These are phyloP conservation scores for Nakaseomyces bracarensis DNA, from an alignment of 1,139 yeast species.

Conservation along the genomic window DNA sequence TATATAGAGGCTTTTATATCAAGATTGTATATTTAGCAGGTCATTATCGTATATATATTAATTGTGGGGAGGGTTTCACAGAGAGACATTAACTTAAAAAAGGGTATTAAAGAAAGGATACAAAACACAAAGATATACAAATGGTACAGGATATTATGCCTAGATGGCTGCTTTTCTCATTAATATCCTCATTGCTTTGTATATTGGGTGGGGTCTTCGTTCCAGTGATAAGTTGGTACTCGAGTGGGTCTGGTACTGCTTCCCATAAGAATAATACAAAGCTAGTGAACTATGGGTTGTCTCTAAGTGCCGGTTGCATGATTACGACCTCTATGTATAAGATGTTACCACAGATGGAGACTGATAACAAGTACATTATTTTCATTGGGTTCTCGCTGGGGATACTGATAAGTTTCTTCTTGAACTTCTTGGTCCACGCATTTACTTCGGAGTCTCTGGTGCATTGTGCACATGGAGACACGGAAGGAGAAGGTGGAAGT, in stretches of 20 bases:
- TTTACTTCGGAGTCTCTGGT: slow-evolving; percentile 76
- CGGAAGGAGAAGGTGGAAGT: slow-evolving; percentile 18
- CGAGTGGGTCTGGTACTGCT: background rate
- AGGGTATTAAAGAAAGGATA: background rate
- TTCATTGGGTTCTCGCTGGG: slow-evolving; percentile 53
- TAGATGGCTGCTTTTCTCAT: slow-evolving; percentile 27
- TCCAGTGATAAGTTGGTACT: slow-evolving; percentile 20
- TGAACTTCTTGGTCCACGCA: slow-evolving; percentile 61
- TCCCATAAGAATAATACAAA: slow-evolving; percentile 20
- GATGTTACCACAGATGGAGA: slow-evolving; percentile 58
- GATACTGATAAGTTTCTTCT: slow-evolving; percentile 45
- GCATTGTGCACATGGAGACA: slow-evolving; percentile 66
- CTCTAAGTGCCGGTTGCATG: slow-evolving; percentile 67
- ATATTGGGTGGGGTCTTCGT: slow-evolving; percentile 29
- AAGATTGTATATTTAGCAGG: no score
- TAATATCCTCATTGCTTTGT: slow-evolving; percentile 29
- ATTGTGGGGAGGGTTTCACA: no score
- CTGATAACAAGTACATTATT: slow-evolving; percentile 37
- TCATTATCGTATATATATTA: no score
- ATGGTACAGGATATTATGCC: no score
- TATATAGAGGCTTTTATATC: no score
- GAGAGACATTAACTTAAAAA: no score
- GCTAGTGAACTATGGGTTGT: slow-evolving; percentile 31
- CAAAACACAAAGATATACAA: no score
- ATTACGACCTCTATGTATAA: slow-evolving; percentile 67